phyloP scores from a whole-genome alignment of 768 basidiomycete genomes.

The Psilocybe azurescens region DNA sequence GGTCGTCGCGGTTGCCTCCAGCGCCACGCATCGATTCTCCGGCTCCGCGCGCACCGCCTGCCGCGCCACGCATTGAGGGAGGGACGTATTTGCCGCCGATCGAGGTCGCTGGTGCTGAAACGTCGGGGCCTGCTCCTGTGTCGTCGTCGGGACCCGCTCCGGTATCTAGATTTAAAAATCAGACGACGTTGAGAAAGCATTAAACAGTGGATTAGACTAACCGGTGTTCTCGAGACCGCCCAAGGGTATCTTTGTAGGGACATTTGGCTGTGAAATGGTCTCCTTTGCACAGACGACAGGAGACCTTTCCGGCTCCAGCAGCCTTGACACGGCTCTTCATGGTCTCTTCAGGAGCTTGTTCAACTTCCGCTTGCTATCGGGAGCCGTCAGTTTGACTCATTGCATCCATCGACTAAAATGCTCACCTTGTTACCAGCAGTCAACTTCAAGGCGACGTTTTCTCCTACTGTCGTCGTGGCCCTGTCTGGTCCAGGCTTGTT shows the following conservation, averaged over 20 bases:
- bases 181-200: background rate
- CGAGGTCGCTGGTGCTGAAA: slow-evolving; percentile 43
- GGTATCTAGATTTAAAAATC: slow-evolving; percentile 26
- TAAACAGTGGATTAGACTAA: slow-evolving; percentile 27
- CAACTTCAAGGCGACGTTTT: slow-evolving; percentile 51
- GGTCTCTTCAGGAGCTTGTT: slow-evolving; percentile 66
- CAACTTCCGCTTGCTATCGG: slow-evolving; percentile 63
- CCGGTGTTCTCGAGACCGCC: slow-evolving; percentile 72
- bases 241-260: slow-evolving; percentile 96
- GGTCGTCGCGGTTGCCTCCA: slow-evolving; percentile 77
- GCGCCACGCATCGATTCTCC: slow-evolving; percentile 81
- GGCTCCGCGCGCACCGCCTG: slow-evolving; percentile 61
- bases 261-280: slow-evolving; percentile 98
- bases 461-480: slow-evolving; percentile 92
- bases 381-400: background rate
- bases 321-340: slow-evolving; percentile 71
- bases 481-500: slow-evolving; percentile 89
- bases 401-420: slow-evolving; percentile 1
- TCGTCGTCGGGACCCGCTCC: slow-evolving; percentile 47
- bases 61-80: slow-evolving; percentile 81
- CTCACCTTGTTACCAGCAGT: slow-evolving; percentile 66
- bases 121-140: slow-evolving; percentile 35
- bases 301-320: slow-evolving; percentile 85
- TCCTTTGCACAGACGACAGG: slow-evolving; percentile 94
- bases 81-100: slow-evolving; percentile 89